Evolutionary conservation across 352 stramenopile genomes (phyloP).

Genomic region (Globisporangium nagaii): DNA sequence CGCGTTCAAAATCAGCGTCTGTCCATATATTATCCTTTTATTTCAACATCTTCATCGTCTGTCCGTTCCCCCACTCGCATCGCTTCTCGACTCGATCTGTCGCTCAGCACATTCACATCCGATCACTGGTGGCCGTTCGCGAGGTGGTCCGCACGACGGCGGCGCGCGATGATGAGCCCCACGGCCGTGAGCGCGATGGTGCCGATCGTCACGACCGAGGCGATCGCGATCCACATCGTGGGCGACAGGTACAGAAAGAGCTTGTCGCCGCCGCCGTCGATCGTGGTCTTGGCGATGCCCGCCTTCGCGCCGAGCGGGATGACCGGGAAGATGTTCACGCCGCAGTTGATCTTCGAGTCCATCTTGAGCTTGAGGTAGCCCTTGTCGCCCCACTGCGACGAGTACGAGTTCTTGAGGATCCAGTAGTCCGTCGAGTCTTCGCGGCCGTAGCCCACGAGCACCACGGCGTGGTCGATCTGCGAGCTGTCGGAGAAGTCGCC

Average conservation of each 20-base stretch:
- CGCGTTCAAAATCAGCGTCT: background rate
- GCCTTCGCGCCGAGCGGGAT: slow-evolving; percentile 51
- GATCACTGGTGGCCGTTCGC: background rate
- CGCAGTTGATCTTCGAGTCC: slow-evolving; percentile 76
- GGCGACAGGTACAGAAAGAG: slow-evolving; percentile 29
- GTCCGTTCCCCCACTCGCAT: background rate
- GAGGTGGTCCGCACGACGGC: slow-evolving; percentile 5
- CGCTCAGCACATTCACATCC: background rate
- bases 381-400: slow-evolving; percentile 59
- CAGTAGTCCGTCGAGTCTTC: slow-evolving; percentile 51
- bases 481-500: slow-evolving; percentile 53
- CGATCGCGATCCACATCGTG: slow-evolving; percentile 25
- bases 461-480: slow-evolving; percentile 65
- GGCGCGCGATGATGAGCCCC: slow-evolving; percentile 21
- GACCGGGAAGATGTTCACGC: slow-evolving; percentile 68
- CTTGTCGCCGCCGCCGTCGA: slow-evolving; percentile 46
- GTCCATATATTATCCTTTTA: slow-evolving; percentile 8
- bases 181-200: slow-evolving; percentile 20
- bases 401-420: slow-evolving; percentile 85
- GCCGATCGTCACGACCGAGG: slow-evolving; percentile 14
- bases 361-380: slow-evolving; percentile 58
- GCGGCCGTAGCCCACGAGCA: slow-evolving; percentile 67
- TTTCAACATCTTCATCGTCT: slow-evolving; percentile 6
- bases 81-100: background rate
- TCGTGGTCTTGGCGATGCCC: slow-evolving; percentile 28